phyloP scores from a whole-genome alignment of 345 rosid genomes.

The Xanthoceras sorbifolium region DNA sequence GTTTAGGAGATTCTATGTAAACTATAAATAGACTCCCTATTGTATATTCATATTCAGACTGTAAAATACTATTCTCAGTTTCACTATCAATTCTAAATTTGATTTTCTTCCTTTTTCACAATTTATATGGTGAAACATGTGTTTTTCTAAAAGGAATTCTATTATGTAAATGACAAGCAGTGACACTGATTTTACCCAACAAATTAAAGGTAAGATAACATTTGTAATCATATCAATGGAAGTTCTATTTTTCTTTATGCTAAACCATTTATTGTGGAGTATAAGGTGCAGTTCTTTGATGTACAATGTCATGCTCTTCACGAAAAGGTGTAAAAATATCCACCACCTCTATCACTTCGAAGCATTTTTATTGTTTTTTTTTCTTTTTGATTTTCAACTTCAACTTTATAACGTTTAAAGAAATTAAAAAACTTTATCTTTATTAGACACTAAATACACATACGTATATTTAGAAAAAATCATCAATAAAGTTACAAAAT shows the following conservation, averaged over 20 bases:
- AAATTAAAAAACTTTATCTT: background rate
- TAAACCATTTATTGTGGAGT: background rate
- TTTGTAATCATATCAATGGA: background rate
- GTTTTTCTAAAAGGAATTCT: no score
- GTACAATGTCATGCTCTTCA: background rate
- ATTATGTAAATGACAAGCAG: background rate
- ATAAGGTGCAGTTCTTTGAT: background rate
- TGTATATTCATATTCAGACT: no score
- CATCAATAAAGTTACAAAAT: background rate
- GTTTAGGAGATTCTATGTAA: no score
- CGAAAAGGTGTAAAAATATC: background rate
- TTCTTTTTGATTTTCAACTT: background rate
- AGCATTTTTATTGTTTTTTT: background rate
- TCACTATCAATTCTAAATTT: no score
- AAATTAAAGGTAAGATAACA: background rate
- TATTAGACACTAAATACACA: background rate
- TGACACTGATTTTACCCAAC: background rate
- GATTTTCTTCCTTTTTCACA: no score
- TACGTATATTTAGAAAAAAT: background rate
- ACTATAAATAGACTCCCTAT: no score
- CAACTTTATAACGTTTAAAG: background rate
- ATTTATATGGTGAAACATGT: no score
- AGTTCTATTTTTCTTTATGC: background rate
- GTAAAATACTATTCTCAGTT: no score
- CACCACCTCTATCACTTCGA: background rate